Percentiles rank a stretch among this genome's conserved stretches.
These are phyloP conservation scores for Calonectria multiphialidica DNA, from an alignment of 2,329 filamentous ascomycete species.

Conservation along the genomic window DNA sequence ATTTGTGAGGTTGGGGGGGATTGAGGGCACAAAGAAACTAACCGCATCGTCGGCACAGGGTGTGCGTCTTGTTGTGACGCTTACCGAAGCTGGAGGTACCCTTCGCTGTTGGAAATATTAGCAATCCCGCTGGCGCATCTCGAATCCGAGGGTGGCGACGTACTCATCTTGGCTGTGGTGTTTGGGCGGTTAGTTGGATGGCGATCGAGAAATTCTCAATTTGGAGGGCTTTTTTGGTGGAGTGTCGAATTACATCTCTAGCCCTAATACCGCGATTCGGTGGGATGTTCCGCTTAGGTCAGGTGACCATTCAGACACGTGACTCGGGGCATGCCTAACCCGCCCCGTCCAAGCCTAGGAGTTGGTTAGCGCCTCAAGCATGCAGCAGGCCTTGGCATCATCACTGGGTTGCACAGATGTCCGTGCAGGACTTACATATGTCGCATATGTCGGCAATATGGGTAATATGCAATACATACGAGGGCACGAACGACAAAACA, in stretches of 20 bases:
- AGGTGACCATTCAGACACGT: constrained; percentile 45
- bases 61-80: constrained; percentile 98
- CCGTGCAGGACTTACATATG: too few relatives aligned
- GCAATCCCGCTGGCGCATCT: constrained; percentile 34
- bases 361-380: too few relatives aligned
- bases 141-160: constrained; percentile 48
- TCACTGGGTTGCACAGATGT: neutral
- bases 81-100: constrained; percentile 70
- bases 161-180: constrained; percentile 70
- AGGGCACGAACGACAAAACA: neutral
- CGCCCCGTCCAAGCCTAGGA: neutral
- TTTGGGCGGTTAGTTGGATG: constrained; percentile 55
- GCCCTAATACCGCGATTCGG: constrained; percentile 51
- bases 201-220: constrained; percentile 52
- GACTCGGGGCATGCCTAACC: constrained; percentile 36
- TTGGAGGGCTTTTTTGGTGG: constrained; percentile 53
- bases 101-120: constrained; percentile 60
- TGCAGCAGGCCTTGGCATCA: neutral
- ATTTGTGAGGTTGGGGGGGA: constrained; percentile 10
- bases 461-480: too few relatives aligned
- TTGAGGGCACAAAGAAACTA: constrained; percentile 60
- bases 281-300: constrained; percentile 39
- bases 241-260: constrained; percentile 48
- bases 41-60: constrained; percentile 98
- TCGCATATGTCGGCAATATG: neutral